phyloP scores from a whole-genome alignment of 352 stramenopile species.

The Phytophthora pisi region DNA sequence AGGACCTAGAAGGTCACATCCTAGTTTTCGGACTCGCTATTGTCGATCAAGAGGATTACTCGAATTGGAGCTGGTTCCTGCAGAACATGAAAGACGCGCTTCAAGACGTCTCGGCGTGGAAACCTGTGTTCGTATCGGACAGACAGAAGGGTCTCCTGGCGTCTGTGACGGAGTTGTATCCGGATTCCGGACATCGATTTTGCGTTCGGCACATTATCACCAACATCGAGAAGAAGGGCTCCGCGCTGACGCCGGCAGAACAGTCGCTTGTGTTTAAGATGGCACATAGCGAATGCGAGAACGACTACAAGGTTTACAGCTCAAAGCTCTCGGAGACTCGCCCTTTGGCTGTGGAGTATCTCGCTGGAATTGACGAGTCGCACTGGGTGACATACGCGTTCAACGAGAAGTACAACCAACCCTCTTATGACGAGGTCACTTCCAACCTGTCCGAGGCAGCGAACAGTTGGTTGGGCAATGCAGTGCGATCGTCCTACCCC shows the following conservation, averaged over 20 bases:
- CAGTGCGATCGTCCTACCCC: neutral
- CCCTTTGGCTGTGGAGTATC: no score
- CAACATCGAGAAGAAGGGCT: constrained; percentile 1
- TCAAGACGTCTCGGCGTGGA: neutral
- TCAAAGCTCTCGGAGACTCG: no score
- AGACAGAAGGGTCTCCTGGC: constrained; percentile 9
- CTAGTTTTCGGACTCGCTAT: constrained; percentile 7
- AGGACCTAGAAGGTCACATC: constrained; percentile 4
- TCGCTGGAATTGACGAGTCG: neutral
- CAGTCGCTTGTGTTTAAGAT: no score
- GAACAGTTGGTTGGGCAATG: constrained; percentile 12
- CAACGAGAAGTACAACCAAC: constrained; percentile 7
- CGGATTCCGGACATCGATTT: constrained; percentile 5
- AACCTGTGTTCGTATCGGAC: constrained; percentile 7
- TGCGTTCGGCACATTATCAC: constrained; percentile 16
- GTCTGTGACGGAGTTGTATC: constrained; percentile 11
- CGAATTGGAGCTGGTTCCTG: constrained; percentile 6
- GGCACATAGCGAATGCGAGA: no score
- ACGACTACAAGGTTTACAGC: no score
- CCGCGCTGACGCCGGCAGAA: no score
- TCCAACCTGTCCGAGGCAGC: constrained; percentile 4
- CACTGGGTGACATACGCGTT: constrained; percentile 10
- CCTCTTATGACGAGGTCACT: neutral
- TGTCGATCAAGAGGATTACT: neutral
- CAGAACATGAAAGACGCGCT: neutral